Conservation (phyloP, 1,284 basidiomycete species). For the Leccinum insigne region DNA sequence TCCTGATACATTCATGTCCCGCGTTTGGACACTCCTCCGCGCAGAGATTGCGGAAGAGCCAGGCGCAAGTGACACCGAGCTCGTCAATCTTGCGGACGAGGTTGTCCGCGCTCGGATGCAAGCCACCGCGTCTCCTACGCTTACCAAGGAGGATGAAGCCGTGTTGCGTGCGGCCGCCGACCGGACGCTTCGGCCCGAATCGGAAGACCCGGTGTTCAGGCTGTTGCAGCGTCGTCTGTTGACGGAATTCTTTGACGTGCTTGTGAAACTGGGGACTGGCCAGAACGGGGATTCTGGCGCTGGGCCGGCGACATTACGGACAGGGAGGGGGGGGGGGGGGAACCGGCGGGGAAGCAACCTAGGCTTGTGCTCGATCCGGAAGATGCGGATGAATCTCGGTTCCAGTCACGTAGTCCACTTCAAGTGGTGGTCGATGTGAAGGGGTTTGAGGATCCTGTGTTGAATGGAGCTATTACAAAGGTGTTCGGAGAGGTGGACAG, state of each 20-base stretch:
- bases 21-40: too few relatives aligned
- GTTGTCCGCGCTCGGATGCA: conserved; percentile 38
- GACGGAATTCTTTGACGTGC: conserved; percentile 36
- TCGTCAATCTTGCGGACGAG: too few relatives aligned
- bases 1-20: too few relatives aligned
- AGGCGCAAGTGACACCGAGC: too few relatives aligned
- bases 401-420: neutral
- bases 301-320: conserved; percentile 36
- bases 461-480: conserved; percentile 34
- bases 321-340: conserved; percentile 37
- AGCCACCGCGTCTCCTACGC: conserved; percentile 1
- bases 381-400: neutral
- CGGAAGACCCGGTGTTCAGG: conserved; percentile 59
- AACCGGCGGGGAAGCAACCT: conserved; percentile 27
- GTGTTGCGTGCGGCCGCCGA: conserved; percentile 55
- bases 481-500: conserved; percentile 32
- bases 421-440: conserved; percentile 22
- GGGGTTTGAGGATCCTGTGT: conserved; percentile 48
- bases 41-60: too few relatives aligned
- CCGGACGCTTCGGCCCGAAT: conserved; percentile 52
- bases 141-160: conserved; percentile 42
- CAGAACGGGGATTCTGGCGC: too few relatives aligned
- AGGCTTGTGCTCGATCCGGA: conserved; percentile 25
- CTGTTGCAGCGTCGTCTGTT: conserved; percentile 59
- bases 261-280: conserved; percentile 21